Base-by-base conservation (phyloP, 2,329 filamentous ascomycete genomes). In the Coniella vitis region DNA sequence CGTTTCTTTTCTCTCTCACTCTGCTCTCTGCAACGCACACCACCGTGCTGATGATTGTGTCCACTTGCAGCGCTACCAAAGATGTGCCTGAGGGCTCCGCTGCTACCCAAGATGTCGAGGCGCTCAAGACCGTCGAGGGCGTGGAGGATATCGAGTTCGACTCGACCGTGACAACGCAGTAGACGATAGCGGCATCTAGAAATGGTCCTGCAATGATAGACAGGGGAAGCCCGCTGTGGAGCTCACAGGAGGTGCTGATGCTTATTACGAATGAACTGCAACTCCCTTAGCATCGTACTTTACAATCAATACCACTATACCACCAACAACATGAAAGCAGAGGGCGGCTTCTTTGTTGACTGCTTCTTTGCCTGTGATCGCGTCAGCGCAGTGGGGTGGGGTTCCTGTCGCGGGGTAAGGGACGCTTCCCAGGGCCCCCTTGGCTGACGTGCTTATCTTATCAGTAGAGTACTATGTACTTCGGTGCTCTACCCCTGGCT, bases 81-180 rank as follows among this genome's bases (percentile, higher is more conserved):
- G 60, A 74, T 79, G 49, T 88, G 87, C 79, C 81, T 22, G 74
- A 81, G 12, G 86, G 84, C 62, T 70, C 76, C 14, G 72, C 95
- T 50, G 68, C 68, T 34, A 78, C 84, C 4, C 38, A 32, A 21
- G 45, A 47, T 4, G 45, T 39, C n/a, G 37, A 47, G 31, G 38
- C 49, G 12, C 75, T 96, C 52, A 71, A 83, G 59, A 72, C 70
- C 52, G 78, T 86, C 70, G 79, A 87, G 55, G 76, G 89, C 61
- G 74, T 96, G 65, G 76, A 89, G 60, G 60, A 61, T 38, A 86
- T 95, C 51, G 91, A 97, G 76, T 60, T 67, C 51, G 89, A 96
- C 66, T 67, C 73, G 41, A 74, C 79, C 59, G 79, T 94, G 54
- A 81, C 57, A 60, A 93, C 79, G 7, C 84, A 91, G 75, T 91